Evolutionary conservation across 2,329 filamentous ascomycete genomes (phyloP).

Genomic region (Cladophialophora yegresii): DNA sequence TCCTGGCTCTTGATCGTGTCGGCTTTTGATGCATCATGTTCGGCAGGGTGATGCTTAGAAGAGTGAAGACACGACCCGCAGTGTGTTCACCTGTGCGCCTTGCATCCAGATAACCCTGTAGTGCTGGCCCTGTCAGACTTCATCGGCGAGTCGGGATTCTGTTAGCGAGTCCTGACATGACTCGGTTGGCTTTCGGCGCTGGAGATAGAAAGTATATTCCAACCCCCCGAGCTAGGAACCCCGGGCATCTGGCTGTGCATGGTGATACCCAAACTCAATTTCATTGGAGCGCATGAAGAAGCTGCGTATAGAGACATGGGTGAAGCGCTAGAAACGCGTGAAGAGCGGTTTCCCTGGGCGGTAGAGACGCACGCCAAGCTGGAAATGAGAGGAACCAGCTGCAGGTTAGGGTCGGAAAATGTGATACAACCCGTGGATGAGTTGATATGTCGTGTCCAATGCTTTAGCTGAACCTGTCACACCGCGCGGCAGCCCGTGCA

Average conservation of each 20-base stretch:
- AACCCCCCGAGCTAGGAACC: background rate
- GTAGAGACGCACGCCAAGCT: background rate
- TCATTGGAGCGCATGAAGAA: background rate
- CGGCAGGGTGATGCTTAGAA: background rate
- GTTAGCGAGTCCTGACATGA: background rate
- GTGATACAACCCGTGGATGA: background rate
- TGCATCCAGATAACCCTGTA: background rate
- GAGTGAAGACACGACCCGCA: background rate
- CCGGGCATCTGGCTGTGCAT: background rate
- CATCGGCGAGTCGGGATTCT: background rate
- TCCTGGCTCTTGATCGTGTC: background rate
- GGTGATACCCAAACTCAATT: background rate
- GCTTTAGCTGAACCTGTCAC: background rate
- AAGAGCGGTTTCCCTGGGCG: background rate
- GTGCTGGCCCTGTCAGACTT: background rate
- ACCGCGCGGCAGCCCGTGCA: background rate
- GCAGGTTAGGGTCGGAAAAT: background rate
- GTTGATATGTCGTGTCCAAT: background rate
- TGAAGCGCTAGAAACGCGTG: background rate
- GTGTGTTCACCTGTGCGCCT: background rate
- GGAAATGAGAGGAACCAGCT: background rate
- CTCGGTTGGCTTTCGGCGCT: background rate
- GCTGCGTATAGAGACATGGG: background rate
- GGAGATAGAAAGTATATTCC: background rate
- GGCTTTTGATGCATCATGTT: background rate